A percentile compares a stretch with the other conserved stretches of the same genome.
These are phyloP conservation scores for Botryotinia calthae DNA, from an alignment of 2,329 filamentous ascomycete genomes.

Conservation along the genomic window DNA sequence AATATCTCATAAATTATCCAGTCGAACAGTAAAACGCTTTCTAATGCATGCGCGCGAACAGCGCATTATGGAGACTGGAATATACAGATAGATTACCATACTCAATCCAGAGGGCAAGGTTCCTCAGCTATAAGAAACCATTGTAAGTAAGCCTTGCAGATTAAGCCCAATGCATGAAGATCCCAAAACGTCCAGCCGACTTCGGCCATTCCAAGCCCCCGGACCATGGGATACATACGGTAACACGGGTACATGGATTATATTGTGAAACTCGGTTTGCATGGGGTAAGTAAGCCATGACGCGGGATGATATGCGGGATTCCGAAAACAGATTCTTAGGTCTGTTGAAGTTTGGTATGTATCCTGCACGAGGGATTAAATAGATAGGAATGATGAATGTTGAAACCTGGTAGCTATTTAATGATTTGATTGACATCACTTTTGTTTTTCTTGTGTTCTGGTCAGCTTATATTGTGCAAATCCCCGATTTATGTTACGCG, in stretches of 20 bases:
- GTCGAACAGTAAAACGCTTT: background rate
- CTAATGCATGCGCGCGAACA: background rate
- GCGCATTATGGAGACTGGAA: too few relatives aligned
- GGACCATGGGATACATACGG: slow-evolving; percentile 1
- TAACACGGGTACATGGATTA: background rate
- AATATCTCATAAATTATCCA: background rate
- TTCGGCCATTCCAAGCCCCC: slow-evolving; percentile 1
- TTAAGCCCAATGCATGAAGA: background rate
- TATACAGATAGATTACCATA: background rate
- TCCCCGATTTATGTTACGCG: background rate
- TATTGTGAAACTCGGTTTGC: background rate
- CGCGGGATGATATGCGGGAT: background rate
- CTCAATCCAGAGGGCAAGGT: background rate
- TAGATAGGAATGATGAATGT: background rate
- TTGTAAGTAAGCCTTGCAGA: background rate
- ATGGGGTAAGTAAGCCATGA: slow-evolving; percentile 2
- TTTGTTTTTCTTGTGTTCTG: background rate
- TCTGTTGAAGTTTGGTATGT: background rate
- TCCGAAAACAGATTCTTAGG: background rate
- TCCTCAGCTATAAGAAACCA: too few relatives aligned
- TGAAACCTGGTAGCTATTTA: background rate
- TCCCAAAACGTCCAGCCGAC: background rate
- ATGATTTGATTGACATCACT: background rate
- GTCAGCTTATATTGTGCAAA: background rate
- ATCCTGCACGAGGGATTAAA: background rate